These are phyloP conservation scores for Iberis pinnata DNA, from an alignment of 345 rosid genomes.

Conservation along the genomic window DNA sequence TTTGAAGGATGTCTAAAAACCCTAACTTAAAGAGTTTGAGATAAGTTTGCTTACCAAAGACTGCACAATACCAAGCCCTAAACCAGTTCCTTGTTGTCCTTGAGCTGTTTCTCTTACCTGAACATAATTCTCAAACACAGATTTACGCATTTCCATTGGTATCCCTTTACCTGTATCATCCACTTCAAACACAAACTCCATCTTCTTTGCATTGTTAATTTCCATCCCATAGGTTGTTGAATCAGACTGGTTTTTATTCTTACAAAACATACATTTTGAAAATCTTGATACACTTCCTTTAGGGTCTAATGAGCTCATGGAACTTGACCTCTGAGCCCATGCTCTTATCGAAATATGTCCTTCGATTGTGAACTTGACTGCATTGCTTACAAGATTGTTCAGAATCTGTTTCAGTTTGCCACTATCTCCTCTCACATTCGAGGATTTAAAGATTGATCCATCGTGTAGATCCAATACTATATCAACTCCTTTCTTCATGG, in stretches of 20 bases:
- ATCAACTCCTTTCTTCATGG: conserved; percentile 58
- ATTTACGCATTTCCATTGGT: conserved; percentile 47
- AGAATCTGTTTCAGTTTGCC: conserved; percentile 57
- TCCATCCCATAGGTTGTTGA: conserved; percentile 16
- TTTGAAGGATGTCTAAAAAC: no score
- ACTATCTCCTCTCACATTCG: conserved; percentile 52
- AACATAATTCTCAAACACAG: conserved; percentile 66
- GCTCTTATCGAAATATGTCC: conserved; percentile 59
- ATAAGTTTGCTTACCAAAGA: conserved; percentile 45
- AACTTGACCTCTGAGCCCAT: conserved; percentile 46
- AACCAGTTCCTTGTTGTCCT: conserved; percentile 64
- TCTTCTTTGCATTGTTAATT: conserved; percentile 19
- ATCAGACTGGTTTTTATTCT: conserved; percentile 23
- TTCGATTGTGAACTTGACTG: conserved; percentile 64
- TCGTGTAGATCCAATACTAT: conserved; percentile 56
- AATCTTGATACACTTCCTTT: conserved; percentile 19
- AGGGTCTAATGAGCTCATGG: conserved; percentile 28
- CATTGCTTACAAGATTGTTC: conserved; percentile 61
- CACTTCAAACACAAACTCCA: conserved; percentile 62
- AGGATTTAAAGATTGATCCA: conserved; percentile 41
- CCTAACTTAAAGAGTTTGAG: background rate
- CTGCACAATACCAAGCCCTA: conserved; percentile 85
- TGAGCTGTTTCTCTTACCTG: conserved; percentile 60
- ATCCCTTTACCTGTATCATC: conserved; percentile 76
- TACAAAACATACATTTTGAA: conserved; percentile 21